phyloP scores from a whole-genome alignment of 2,329 filamentous ascomycete genomes.

The Eutypa lata region DNA sequence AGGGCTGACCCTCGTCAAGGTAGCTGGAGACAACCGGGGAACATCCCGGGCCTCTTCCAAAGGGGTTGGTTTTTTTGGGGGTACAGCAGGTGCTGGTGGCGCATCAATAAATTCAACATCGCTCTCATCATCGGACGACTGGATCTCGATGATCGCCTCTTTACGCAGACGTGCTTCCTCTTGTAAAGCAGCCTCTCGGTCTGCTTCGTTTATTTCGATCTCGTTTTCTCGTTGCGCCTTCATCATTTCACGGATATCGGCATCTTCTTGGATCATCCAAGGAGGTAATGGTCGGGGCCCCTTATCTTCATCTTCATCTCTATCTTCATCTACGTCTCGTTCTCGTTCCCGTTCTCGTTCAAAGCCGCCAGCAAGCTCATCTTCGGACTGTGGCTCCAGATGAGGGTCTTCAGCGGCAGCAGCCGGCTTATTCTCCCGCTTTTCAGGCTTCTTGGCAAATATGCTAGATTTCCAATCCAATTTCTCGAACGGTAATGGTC shows the following conservation, averaged over 20 bases:
- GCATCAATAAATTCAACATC: conserved; percentile 57
- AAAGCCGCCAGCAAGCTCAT: conserved; percentile 35
- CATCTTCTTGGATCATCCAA: conserved; percentile 62
- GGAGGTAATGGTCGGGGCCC: conserved; percentile 65
- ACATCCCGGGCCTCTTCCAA: conserved; percentile 7
- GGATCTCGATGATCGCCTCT: conserved; percentile 57
- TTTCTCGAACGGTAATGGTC: conserved; percentile 88
- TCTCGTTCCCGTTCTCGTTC: conserved; percentile 28
- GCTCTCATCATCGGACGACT: conserved; percentile 57
- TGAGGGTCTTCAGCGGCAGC: conserved; percentile 7
- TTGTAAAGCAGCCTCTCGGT: conserved; percentile 54
- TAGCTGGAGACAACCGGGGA: conserved; percentile 16
- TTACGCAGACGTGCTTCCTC: conserved; percentile 45
- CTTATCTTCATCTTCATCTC: conserved; percentile 33
- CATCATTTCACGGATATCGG: conserved; percentile 63
- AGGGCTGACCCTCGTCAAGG: conserved; percentile 16
- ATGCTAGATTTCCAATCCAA: conserved; percentile 66
- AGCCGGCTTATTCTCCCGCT: conserved; percentile 18
- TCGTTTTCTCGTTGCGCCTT: conserved; percentile 57
- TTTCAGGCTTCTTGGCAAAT: conserved; percentile 43
- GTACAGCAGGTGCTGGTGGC: conserved; percentile 34
- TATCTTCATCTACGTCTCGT: conserved; percentile 22
- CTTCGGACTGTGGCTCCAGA: conserved; percentile 10
- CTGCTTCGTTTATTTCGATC: conserved; percentile 61
- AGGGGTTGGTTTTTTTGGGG: conserved; percentile 18